These are phyloP conservation scores for Magnaporthales sp. DNA, from an alignment of 2,329 filamentous ascomycete species.

Conservation along the genomic window DNA sequence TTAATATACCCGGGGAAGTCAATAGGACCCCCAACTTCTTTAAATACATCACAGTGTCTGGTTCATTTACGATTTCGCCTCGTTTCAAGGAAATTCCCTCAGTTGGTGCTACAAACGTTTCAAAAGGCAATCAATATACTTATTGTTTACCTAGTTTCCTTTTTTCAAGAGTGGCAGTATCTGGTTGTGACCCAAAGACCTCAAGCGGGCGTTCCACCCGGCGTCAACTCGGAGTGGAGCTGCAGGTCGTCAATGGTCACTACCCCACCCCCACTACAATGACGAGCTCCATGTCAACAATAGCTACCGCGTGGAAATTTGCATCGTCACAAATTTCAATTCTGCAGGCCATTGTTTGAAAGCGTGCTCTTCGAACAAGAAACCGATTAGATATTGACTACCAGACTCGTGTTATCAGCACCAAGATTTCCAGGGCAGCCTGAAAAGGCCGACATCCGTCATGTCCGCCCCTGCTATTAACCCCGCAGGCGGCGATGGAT, in stretches of 20 bases:
- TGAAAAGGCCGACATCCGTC: not conserved
- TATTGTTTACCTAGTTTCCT: too few species aligned
- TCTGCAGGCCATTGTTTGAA: not conserved
- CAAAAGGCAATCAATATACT: not conserved
- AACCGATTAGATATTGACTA: not conserved
- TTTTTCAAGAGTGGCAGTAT: not conserved
- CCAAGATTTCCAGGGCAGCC: not conserved
- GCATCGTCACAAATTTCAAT: not conserved
- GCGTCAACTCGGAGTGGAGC: not conserved
- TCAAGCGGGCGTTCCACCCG: not conserved
- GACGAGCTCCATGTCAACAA: not conserved
- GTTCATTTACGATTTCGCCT: not conserved
- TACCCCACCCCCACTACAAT: constrained; percentile 1
- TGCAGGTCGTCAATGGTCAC: not conserved
- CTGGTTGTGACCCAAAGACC: not conserved
- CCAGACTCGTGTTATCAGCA: not conserved
- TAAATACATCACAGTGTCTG: not conserved
- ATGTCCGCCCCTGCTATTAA: not conserved
- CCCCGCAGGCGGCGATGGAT: not conserved
- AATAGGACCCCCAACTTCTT: not conserved
- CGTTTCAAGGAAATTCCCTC: not conserved
- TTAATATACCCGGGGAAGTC: not conserved
- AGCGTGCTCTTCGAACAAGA: not conserved
- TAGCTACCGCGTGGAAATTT: not conserved
- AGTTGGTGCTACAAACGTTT: not conserved